phyloP scores from a whole-genome alignment of 768 basidiomycete genomes.

The Agaricus sinodeliciosus region DNA sequence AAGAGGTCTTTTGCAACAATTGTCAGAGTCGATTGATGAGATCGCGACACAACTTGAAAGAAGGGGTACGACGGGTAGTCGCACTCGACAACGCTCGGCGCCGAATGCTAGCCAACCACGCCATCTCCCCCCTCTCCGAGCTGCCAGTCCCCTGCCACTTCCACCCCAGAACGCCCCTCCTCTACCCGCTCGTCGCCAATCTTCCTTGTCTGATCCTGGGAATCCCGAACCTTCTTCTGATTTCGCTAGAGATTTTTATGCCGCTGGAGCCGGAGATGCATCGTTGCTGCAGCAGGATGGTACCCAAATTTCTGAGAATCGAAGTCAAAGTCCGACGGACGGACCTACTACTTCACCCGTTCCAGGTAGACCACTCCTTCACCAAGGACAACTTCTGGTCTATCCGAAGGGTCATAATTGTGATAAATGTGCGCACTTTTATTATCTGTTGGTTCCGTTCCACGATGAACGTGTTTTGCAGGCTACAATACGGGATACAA shows the following conservation, averaged over 20 bases:
- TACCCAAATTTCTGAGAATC: not conserved
- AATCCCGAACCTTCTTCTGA: constrained; percentile 30
- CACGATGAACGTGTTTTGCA: constrained; percentile 17
- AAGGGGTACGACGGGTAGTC: not conserved
- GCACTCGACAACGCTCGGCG: not conserved
- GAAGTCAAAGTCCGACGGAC: constrained; percentile 21
- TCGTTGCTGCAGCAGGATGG: not conserved
- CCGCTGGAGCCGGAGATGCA: constrained; percentile 33
- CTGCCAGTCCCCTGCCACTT: not conserved
- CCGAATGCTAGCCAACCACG: not conserved
- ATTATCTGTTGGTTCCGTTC: not conserved
- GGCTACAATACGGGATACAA: constrained; percentile 76
- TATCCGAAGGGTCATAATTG: constrained; percentile 64
- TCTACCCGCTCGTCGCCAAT: constrained; percentile 19
- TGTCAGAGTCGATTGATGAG: not conserved
- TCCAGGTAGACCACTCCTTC: constrained; percentile 63
- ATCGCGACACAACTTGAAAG: not conserved
- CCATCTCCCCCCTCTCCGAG: not conserved
- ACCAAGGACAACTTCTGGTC: constrained; percentile 54
- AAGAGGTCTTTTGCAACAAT: not conserved
- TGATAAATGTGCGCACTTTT: constrained; percentile 49
- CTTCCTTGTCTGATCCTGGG: constrained; percentile 10
- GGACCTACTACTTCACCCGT: constrained; percentile 60
- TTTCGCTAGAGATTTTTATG: constrained; percentile 60
- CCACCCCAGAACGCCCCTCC: not conserved